These are phyloP conservation scores for Knufia petricola DNA, from an alignment of 2,329 filamentous ascomycete species.

Conservation along the genomic window DNA sequence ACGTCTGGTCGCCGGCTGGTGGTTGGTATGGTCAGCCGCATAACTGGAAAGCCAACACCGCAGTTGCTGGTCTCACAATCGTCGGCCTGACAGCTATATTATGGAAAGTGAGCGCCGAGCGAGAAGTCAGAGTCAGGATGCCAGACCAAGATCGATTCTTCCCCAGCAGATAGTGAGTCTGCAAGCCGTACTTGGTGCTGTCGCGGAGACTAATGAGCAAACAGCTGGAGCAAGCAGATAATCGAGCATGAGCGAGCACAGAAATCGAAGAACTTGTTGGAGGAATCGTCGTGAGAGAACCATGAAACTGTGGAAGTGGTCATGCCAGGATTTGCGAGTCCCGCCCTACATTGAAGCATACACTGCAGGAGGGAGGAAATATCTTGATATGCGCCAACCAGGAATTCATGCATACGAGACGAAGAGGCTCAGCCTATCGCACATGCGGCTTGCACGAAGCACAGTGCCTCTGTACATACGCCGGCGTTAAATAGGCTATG, in stretches of 20 bases:
- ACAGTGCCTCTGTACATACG: too few relatives aligned
- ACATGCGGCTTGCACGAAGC: too few relatives aligned
- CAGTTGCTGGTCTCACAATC: constrained; percentile 60
- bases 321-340: too few relatives aligned
- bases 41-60: constrained; percentile 93
- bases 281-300: neutral
- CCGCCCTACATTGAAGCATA: too few relatives aligned
- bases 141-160: constrained; percentile 69
- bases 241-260: constrained; percentile 55
- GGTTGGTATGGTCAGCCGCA: constrained; percentile 93
- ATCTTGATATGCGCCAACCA: too few relatives aligned
- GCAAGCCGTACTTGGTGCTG: constrained; percentile 15
- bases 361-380: too few relatives aligned
- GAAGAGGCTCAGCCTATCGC: too few relatives aligned
- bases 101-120: constrained; percentile 64
- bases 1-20: constrained; percentile 97
- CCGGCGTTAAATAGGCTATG: too few relatives aligned
- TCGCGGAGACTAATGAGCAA: constrained; percentile 23
- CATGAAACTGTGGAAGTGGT: neutral
- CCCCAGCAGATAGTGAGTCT: constrained; percentile 69
- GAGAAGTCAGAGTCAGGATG: constrained; percentile 64
- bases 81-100: constrained; percentile 57
- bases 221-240: constrained; percentile 63
- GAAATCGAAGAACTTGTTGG: constrained; percentile 23
- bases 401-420: too few relatives aligned